A percentile compares a stretch with the other conserved stretches of the same genome.
Conservation (phyloP, 257 asterid genomes). For the Fraxinus quadrangulata region DNA sequence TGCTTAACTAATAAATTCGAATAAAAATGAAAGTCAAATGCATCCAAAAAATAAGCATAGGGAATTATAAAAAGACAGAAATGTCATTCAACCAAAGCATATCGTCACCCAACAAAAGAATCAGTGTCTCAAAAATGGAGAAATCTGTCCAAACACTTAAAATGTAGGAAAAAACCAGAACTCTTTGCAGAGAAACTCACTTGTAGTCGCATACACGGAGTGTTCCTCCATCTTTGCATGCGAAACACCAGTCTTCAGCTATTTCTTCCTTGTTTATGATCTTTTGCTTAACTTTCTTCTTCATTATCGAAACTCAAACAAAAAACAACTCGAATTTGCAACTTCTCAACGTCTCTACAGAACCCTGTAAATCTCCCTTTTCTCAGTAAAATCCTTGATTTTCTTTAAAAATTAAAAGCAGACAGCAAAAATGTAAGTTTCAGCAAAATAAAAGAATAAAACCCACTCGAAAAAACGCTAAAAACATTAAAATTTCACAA, state of each 20-base stretch:
- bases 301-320: conserved; percentile 34
- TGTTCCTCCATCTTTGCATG: conserved; percentile 80
- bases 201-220: conserved; percentile 65
- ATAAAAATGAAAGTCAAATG: neutral
- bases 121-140: neutral
- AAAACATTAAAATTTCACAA: neutral
- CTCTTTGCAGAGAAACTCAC: conserved; percentile 29
- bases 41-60: neutral
- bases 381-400: conserved; percentile 1
- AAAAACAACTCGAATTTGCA: neutral
- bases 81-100: neutral
- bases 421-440: neutral
- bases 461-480: neutral
- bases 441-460: neutral
- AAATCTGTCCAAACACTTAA: neutral
- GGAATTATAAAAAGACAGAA: neutral
- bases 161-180: neutral
- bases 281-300: conserved; percentile 34
- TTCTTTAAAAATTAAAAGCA: neutral
- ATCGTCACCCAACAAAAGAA: neutral
- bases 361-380: neutral
- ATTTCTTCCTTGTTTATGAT: conserved; percentile 41
- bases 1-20: neutral
- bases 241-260: conserved; percentile 78
- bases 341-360: neutral